phyloP scores from a whole-genome alignment of 306 rosid genomes.

The Pyrus pyrifolia region DNA sequence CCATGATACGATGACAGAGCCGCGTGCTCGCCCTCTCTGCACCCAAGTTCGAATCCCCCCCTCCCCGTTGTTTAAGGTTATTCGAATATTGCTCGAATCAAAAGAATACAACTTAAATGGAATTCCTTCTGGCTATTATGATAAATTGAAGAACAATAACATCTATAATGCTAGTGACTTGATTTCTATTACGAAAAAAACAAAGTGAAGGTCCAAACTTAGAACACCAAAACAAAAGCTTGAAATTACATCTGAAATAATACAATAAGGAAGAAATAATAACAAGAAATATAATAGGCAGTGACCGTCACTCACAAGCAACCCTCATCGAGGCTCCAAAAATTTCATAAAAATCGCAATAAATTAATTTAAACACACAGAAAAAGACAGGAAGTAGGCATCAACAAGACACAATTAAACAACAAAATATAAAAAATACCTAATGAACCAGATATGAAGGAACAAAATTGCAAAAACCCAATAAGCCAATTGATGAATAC shows the following conservation, averaged over 20 bases:
- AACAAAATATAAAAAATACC: background rate
- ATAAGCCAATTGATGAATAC: background rate
- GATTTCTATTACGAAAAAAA: background rate
- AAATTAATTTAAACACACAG: background rate
- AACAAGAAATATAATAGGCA: background rate
- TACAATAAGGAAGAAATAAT: background rate
- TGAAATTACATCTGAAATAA: slow-evolving; percentile 3
- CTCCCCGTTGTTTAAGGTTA: background rate
- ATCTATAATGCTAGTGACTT: background rate
- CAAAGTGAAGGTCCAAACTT: background rate
- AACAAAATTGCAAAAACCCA: slow-evolving; percentile 11
- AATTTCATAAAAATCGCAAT: background rate
- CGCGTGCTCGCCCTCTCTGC: too few relatives aligned
- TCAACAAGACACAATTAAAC: background rate
- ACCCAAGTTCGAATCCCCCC: too few relatives aligned
- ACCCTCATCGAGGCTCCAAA: slow-evolving; percentile 1
- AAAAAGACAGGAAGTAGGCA: background rate
- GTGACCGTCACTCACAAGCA: background rate
- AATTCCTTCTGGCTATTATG: background rate
- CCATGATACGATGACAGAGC: background rate
- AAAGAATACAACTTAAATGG: background rate
- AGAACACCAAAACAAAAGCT: slow-evolving; percentile 1
- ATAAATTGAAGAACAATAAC: background rate
- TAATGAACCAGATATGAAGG: background rate
- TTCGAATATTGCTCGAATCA: background rate